phyloP scores from a whole-genome alignment of 1,139 yeast genomes.

The Saccharomyces hybrid region DNA sequence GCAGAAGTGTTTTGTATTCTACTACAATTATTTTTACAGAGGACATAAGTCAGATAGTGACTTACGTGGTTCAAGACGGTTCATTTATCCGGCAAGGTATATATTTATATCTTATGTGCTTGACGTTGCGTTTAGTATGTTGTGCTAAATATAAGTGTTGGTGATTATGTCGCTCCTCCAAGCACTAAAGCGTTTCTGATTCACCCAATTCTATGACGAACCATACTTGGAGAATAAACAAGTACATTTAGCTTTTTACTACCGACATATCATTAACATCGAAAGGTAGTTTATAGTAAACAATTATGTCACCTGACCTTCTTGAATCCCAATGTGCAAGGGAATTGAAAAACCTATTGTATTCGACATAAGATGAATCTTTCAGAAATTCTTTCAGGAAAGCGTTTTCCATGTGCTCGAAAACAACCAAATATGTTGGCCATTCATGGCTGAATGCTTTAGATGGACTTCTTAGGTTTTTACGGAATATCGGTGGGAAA shows the following conservation, averaged over 20 bases:
- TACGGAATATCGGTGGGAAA: constrained; percentile 35
- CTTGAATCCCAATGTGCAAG: constrained; percentile 83
- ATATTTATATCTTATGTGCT: not conserved
- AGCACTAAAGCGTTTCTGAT: too few species aligned
- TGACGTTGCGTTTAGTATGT: not conserved
- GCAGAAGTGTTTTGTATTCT: not conserved
- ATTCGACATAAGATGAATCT: constrained; percentile 41
- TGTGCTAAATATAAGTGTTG: not conserved
- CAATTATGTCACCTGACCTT: constrained; percentile 68
- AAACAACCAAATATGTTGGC: constrained; percentile 70
- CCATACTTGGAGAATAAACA: not conserved
- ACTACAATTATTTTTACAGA: not conserved
- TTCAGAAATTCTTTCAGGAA: constrained; percentile 37
- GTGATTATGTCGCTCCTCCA: not conserved
- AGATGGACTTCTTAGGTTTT: constrained; percentile 21
- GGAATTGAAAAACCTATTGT: constrained; percentile 62
- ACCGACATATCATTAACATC: not conserved
- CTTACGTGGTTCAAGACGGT: not conserved
- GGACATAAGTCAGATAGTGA: not conserved
- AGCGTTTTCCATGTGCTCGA: constrained; percentile 50
- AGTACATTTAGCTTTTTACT: not conserved
- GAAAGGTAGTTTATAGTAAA: constrained; percentile 35
- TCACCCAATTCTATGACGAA: not conserved
- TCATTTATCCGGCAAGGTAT: not conserved
- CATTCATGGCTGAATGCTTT: constrained; percentile 40